Conservation (phyloP, 1,284 basidiomycete genomes). For the Melampsora abietis-canadensis region DNA sequence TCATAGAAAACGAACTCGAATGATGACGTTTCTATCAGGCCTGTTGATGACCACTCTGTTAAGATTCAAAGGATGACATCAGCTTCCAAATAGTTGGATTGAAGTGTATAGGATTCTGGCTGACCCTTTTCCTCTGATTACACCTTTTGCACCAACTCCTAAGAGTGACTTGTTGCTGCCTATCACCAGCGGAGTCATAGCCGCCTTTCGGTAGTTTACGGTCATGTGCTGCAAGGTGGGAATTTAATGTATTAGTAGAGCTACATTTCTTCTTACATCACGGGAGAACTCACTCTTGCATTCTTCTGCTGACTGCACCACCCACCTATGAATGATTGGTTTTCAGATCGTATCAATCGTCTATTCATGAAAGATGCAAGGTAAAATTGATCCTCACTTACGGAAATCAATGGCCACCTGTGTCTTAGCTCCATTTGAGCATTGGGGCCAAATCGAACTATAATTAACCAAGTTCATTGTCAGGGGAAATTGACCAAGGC, state of each 20-base stretch:
- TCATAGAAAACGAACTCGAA: neutral
- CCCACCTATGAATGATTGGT: neutral
- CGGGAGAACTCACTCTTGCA: neutral
- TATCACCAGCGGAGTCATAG: constrained; percentile 6
- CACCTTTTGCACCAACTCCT: constrained; percentile 17
- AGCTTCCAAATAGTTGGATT: neutral
- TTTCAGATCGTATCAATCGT: neutral
- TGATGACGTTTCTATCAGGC: neutral
- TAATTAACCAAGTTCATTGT: neutral
- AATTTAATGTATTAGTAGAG: neutral
- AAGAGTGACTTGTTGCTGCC: constrained; percentile 29
- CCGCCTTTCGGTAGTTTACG: constrained; percentile 11
- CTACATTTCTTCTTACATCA: neutral
- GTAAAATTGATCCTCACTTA: neutral
- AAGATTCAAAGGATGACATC: neutral
- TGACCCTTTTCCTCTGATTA: constrained; percentile 43
- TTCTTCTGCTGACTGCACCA: neutral
- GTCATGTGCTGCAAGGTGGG: neutral
- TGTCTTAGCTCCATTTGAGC: neutral
- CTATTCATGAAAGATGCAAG: neutral
- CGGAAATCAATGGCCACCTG: neutral
- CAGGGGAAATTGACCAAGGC: neutral
- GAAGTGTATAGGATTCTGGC: neutral
- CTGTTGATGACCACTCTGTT: neutral
- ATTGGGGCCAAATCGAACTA: constrained; percentile 5